A percentile compares a stretch with the other conserved stretches of the same genome.
Conservation (phyloP, 164 flowering plant genomes). For the Sedum album region DNA sequence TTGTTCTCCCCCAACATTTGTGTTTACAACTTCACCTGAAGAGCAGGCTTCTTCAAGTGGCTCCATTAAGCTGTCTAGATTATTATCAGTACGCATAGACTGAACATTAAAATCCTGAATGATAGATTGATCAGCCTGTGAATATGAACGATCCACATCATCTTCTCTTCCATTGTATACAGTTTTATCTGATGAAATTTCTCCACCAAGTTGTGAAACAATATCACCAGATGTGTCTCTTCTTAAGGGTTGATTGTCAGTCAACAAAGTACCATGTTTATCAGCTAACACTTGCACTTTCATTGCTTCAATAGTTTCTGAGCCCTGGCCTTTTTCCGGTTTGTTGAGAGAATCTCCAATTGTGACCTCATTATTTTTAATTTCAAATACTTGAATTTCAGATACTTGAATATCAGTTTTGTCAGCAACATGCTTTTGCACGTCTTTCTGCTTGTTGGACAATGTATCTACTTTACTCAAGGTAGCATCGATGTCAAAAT, state of each 20-base stretch:
- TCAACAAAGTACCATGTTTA: constrained; percentile 12
- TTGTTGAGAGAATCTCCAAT: constrained; percentile 17
- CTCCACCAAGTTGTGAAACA: constrained; percentile 13
- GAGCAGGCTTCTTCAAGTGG: constrained; percentile 17
- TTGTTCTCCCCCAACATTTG: constrained; percentile 15
- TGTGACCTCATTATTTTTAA: constrained; percentile 12
- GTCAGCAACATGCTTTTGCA: constrained; percentile 14
- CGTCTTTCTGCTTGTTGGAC: constrained; percentile 22
- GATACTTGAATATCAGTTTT: constrained; percentile 5
- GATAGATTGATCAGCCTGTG: constrained; percentile 9
- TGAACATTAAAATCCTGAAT: constrained; percentile 17
- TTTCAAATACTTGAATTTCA: constrained; percentile 16
- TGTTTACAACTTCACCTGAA: constrained; percentile 11
- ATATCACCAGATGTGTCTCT: constrained; percentile 16
- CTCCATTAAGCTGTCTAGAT: constrained; percentile 16
- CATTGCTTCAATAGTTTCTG: constrained; percentile 17
- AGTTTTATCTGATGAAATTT: constrained; percentile 17
- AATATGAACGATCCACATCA: constrained; percentile 13
- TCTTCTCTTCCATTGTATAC: constrained; percentile 12
- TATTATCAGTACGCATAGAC: constrained; percentile 13
- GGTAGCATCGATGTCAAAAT: constrained; percentile 44
- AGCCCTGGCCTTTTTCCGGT: constrained; percentile 14
- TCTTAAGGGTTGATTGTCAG: constrained; percentile 19
- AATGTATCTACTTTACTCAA: constrained; percentile 25
- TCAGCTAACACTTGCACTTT: constrained; percentile 16